phyloP scores from a whole-genome alignment of 2,329 filamentous ascomycete genomes.

The Claviceps sp. region DNA sequence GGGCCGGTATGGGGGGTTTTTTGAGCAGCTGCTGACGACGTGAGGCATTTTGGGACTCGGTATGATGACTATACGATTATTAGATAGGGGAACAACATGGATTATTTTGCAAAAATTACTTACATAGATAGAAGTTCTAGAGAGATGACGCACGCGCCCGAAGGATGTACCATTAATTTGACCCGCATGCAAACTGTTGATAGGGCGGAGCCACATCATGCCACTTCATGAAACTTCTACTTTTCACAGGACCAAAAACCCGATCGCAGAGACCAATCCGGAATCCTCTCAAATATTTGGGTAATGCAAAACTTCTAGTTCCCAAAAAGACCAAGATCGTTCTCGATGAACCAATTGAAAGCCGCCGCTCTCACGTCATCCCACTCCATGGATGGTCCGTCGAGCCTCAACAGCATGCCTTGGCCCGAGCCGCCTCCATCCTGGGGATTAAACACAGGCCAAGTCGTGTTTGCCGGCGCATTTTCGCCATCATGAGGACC shows the following conservation, averaged over 20 bases:
- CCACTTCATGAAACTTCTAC: no score
- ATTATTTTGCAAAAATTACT: no score
- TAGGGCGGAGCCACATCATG: no score
- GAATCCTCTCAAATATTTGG: no score
- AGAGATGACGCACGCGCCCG: no score
- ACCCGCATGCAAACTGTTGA: no score
- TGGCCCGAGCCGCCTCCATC: background rate
- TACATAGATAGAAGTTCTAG: no score
- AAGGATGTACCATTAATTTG: no score
- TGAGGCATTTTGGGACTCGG: background rate
- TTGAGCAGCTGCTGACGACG: constrained; percentile 24
- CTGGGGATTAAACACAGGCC: background rate
- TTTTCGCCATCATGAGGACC: background rate
- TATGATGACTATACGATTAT: background rate
- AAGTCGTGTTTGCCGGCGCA: background rate
- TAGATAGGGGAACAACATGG: no score
- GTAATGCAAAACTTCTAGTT: no score
- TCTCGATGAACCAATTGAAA: background rate
- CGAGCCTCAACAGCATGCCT: background rate
- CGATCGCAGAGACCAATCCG: no score
- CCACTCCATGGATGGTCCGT: background rate
- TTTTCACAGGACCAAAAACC: no score
- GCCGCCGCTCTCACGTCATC: background rate
- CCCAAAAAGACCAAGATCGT: background rate
- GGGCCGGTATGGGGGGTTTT: constrained; percentile 27